Evolutionary conservation across 768 basidiomycete genomes (phyloP), one percentile per base, ranked within the genome.

Genomic region (Collybiopsis confluens): DNA sequence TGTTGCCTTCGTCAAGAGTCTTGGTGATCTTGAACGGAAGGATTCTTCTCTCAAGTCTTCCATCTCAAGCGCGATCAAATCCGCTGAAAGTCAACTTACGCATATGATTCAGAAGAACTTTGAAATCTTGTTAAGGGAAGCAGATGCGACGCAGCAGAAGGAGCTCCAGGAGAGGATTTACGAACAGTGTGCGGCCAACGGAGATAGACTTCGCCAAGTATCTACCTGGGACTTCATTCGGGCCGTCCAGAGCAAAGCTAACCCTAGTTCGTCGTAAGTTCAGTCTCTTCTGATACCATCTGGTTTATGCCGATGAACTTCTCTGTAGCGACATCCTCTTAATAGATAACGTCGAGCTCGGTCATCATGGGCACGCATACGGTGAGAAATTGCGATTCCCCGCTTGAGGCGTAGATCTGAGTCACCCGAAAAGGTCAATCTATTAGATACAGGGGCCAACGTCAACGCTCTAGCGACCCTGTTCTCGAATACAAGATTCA

Each of bases 401-500:
- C 13, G 30, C 13, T 33, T 13, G 6, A 13, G 5, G 5, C 30
- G 5, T 5, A 33, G 30, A 5, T 33, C 6, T n/a, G n/a, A n/a
- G n/a, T n/a, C 13, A 5, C n/a, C n/a, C n/a, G 38, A 40, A 40
- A 40, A 40, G 38, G n/a, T 16, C 38, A 33, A 33, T 6, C 38
- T 16, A 9, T 40, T 16, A 7, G 18, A 40, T 20, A 33, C 11
- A 18, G 15, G n/a, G 52, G 52, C 35, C 16, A 23, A 6, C 10
- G 24, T 23, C 49, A 51, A 11, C 24, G 30, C 27, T 58, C 44
- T 21, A 54, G 61, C 23, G 55, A 60, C 9, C 64, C 66, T 8
- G 48, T 50, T 0, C 24, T 73, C 3, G 55, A 61, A 45, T 73
- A 75, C 57, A 63, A 61, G 4, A 56, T 54, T 16, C 38, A 40